Evolutionary conservation across 2,329 filamentous ascomycete genomes (phyloP), one percentile per base, ranked within the genome.

Genomic region (Alternaria sp.): DNA sequence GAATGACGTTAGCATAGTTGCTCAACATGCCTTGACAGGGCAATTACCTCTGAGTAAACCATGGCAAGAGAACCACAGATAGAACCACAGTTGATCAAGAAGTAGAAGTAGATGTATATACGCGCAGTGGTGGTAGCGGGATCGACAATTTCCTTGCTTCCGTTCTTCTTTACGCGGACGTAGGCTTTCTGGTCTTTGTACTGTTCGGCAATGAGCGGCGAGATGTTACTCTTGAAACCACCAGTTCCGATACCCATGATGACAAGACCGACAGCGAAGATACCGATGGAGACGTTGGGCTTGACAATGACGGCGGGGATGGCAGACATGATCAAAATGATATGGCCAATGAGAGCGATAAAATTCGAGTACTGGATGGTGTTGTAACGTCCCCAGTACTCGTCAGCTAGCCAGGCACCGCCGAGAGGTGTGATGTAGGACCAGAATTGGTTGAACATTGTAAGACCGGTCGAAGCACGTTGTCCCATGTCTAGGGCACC

Each of bases 191-290:
- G 65, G 39, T 71, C 65, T 32, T 75, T 75, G 67, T 75, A 75
- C 76, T 91, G 89, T 64, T 91, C 89, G 49, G 88, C 88, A 41
- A 81, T 75, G 64, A 86, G 71, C 26, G 84, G 84, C 43, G 82
- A 82, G 51, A 86, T 84, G 76, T 90, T 91, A 66, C 86, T 85
- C 79, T 91, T 91, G 81, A 91, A 90, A 63, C 88, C 87, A 68
- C 89, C 89, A 3, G 88, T 89, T 30, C 88, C 89, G 7, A 90
- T 74, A 53, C 88, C 89, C 62, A 91, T 88, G 59, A 90, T 74
- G 64, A 91, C 81, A 59, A 88, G 83, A 5, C 86, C 80, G n/a
- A 81, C 78, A 44, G 86, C 75, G 68, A 89, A 84, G 12, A 86
- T 83, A 41, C 80, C 81, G 34, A 88, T 72, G 44, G 84, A 84